phyloP scores from a whole-genome alignment of 805 yeast species.

The Saccharomycopsis fermentans region DNA sequence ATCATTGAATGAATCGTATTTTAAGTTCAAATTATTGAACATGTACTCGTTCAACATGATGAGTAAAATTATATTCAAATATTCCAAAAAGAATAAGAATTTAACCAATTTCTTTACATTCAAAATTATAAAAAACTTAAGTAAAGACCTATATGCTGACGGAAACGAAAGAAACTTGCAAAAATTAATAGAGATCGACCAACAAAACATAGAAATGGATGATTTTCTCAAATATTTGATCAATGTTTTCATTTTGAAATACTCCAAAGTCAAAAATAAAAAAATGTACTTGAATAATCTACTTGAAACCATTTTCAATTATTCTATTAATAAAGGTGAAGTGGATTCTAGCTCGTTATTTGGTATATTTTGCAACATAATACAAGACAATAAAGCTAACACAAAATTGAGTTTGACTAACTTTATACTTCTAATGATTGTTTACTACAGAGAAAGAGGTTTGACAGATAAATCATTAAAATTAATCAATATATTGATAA shows the following conservation, averaged over 20 bases:
- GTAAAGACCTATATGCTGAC: neutral
- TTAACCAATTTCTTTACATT: slow-evolving; percentile 3
- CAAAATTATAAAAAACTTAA: slow-evolving; percentile 1
- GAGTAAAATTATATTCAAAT: slow-evolving; percentile 6
- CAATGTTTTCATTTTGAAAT: slow-evolving; percentile 3
- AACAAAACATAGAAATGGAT: neutral
- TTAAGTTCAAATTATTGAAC: slow-evolving; percentile 6
- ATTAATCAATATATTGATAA: slow-evolving; percentile 8
- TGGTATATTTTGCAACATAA: neutral
- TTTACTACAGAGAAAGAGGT: slow-evolving; percentile 11
- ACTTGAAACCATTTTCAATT: neutral
- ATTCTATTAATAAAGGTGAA: neutral
- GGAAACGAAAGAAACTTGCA: neutral
- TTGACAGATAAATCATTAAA: slow-evolving; percentile 7
- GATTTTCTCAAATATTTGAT: slow-evolving; percentile 2
- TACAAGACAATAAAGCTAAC: neutral
- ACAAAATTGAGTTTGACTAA: slow-evolving; percentile 4
- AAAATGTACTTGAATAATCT: slow-evolving; percentile 4
- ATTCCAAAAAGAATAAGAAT: slow-evolving; percentile 4
- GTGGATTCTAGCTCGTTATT: neutral
- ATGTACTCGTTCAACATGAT: slow-evolving; percentile 7
- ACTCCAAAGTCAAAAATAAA: slow-evolving; percentile 1
- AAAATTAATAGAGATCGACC: neutral
- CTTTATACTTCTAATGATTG: slow-evolving; percentile 8
- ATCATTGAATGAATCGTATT: slow-evolving; percentile 1